Evolutionary conservation across 192 early-diverging fungal genomes (phyloP), one percentile per base, ranked within the genome.

Genomic region (Coemansia sp.): DNA sequence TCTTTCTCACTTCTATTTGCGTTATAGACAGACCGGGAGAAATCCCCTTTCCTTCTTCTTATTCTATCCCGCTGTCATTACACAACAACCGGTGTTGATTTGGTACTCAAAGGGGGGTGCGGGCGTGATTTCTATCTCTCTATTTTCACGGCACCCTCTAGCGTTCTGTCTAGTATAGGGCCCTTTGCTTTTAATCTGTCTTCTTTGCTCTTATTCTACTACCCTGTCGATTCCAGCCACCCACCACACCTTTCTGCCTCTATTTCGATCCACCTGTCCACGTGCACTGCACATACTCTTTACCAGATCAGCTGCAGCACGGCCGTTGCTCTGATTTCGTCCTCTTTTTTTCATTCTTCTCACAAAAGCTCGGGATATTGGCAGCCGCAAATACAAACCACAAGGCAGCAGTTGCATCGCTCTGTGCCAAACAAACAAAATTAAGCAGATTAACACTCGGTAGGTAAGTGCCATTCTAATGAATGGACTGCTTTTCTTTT

Each of bases 81-180:
- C 23, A 52, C 49, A 52, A 52, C 20, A 15, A 20, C 23, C 9
- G 23, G 49, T 52, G 10, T 52, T 52, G 49, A 25, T 52, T 52
- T 52, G 20, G 22, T 9, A 52, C 9, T 52, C 20, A 60, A 29
- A 20, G 38, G 20, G 20, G 41, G 59, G 59, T 43, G 59, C 59
- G 34, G 55, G 55, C 55, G 55, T 57, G 55, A 57, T 57, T 57
- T 6, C 23, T 57, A 35, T 14, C 32, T 32, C 25, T 19, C 0
- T 29, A n/a, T 57, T 36, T 57, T 57, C 55, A 57, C 55, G 55
- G 55, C 55, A 57, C 55, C 55, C 55, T 57, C 42, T 33, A 57
- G 55, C 34, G 9, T 9, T 14, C 34, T 57, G 55, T 33, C 19
- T 36, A 10, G 33, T 36, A 19, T 5, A n/a, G 17, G 23, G 48